These are phyloP conservation scores for Neophaeococcomyces aloes DNA, from an alignment of 2,329 filamentous ascomycete genomes.

Conservation along the genomic window DNA sequence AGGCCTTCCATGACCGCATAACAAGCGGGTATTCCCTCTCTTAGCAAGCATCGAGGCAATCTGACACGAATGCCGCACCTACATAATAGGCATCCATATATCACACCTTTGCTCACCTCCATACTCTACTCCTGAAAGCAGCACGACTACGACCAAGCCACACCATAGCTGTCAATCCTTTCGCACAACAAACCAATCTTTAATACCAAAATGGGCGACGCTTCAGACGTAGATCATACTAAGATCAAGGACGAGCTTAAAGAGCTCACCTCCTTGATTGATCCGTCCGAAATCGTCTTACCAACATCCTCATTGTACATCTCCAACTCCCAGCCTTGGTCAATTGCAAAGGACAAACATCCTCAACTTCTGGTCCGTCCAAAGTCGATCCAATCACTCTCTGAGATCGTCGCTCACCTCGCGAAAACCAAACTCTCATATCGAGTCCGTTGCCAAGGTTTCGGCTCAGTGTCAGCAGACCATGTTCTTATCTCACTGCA, in stretches of 20 bases:
- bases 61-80: no score
- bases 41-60: no score
- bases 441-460: constrained; percentile 29
- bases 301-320: constrained; percentile 18
- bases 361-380: constrained; percentile 29
- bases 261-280: not conserved
- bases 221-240: not conserved
- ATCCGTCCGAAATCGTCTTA: constrained; percentile 20
- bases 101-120: no score
- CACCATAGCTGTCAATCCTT: no score
- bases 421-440: constrained; percentile 29
- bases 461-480: constrained; percentile 27
- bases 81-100: no score
- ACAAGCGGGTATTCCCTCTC: no score
- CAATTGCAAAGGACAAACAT: constrained; percentile 25
- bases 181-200: no score
- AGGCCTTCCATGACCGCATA: no score
- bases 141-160: no score
- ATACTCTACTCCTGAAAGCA: no score
- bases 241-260: not conserved
- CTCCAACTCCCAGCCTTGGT: constrained; percentile 25
- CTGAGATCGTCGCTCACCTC: constrained; percentile 26
- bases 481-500: constrained; percentile 31
- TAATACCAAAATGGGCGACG: not conserved
- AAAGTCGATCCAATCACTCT: constrained; percentile 23